Base-by-base conservation (phyloP, 2,329 filamentous ascomycete species). In the Xylariaceae sp. region DNA sequence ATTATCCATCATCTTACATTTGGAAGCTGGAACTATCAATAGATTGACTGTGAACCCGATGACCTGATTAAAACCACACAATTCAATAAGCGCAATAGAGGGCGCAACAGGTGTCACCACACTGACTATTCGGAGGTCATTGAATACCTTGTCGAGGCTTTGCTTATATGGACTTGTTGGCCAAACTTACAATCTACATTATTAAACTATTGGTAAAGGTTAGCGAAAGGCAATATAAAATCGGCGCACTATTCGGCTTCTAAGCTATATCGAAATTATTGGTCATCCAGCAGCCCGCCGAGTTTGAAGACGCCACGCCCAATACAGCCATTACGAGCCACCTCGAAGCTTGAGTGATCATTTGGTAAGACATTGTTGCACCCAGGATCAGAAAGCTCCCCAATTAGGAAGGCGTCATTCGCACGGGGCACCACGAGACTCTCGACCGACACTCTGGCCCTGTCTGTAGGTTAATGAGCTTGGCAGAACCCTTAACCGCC, bases 351-450 rank as follows among this genome's bases (percentile, higher is more conserved):
- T 55, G 46, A 55, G 46, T 54, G 52, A 49, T 52, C 47, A 46
- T 35, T 53, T 52, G 49, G 50, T 59, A 53, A 58, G 60, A 32
- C 26, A 50, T 40, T 53, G 39, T 52, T 53, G 54, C 41, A 53
- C 43, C 45, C 30, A 21, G 36, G 52, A 42, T 49, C 45, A 48
- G 40, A 32, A 40, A 56, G n/a, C 56, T 62, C 45, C 63, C 56
- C 6, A 36, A 65, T 60, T 47, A 57, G 64, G 64, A 64, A 67
- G 62, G 64, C 62, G 59, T 51, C 50, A 43, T 48, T 53, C 32
- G 16, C 35, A 30, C 29, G 27, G 40, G 26, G 49, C 57, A 62
- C 56, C 62, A 65, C 62, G 63, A 46, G 64, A 64, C 57, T 51
- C 53, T 58, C 53, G 54, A 57, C 40, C 54, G 15, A 27, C n/a